A percentile compares a stretch with the other conserved stretches of the same genome.
Conservation (phyloP, 768 basidiomycete species). For the Tephrocybe sp. region DNA sequence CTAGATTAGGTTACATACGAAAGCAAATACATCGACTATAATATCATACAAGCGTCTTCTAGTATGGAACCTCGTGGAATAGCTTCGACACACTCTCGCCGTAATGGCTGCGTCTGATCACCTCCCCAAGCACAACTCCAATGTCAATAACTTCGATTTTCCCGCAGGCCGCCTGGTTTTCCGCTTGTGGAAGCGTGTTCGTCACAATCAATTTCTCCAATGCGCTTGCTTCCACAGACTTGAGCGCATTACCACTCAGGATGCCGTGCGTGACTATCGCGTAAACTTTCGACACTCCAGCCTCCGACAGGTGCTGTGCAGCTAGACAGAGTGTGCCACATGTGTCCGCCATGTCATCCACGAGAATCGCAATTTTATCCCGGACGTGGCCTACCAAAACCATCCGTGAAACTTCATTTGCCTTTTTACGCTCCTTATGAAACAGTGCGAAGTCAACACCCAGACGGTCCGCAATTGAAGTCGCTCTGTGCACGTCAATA, state of each 20-base stretch:
- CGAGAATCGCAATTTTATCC: constrained; percentile 90
- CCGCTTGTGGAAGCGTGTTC: constrained; percentile 92
- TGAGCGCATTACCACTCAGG: constrained; percentile 85
- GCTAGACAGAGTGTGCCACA: constrained; percentile 94
- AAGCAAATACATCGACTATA: no score
- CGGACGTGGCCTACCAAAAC: constrained; percentile 92
- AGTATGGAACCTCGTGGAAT: constrained; percentile 89
- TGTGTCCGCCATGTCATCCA: constrained; percentile 99
- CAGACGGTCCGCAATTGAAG: constrained; percentile 93
- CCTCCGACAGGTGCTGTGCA: constrained; percentile 84
- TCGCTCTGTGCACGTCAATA: constrained; percentile 61
- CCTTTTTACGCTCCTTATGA: constrained; percentile 98
- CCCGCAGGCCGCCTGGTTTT: constrained; percentile 65
- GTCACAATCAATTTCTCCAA: constrained; percentile 97
- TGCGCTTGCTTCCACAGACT: constrained; percentile 65
- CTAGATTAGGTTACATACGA: constrained; percentile 16
- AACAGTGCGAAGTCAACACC: constrained; percentile 98
- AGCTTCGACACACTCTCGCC: constrained; percentile 92
- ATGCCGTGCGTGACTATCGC: constrained; percentile 98
- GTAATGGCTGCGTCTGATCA: constrained; percentile 93
- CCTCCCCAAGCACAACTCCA: constrained; percentile 92
- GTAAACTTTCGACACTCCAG: constrained; percentile 82
- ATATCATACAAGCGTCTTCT: constrained; percentile 24
- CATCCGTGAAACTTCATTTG: constrained; percentile 94
- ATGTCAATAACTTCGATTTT: constrained; percentile 96